phyloP scores from a whole-genome alignment of 768 basidiomycete species.

The Phylloporus sp. region DNA sequence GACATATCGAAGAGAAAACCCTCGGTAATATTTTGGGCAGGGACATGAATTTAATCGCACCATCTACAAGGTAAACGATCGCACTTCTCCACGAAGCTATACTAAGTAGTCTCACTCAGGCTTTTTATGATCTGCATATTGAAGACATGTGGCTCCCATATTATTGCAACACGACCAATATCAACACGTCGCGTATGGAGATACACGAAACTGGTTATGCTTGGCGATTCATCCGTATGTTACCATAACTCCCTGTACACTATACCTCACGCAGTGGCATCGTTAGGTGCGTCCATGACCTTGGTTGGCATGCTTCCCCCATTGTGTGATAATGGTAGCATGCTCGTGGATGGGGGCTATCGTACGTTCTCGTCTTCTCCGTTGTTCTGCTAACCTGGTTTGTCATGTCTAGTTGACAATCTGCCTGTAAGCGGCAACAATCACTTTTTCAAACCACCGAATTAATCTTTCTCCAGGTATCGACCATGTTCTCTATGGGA shows the following conservation, averaged over 20 bases:
- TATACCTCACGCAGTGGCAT: conserved; percentile 5
- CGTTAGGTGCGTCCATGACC: conserved; percentile 90
- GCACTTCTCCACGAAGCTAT: neutral
- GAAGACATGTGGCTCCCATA: conserved; percentile 99
- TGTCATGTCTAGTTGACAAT: conserved; percentile 63
- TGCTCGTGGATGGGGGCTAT: conserved; percentile 88
- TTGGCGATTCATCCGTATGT: conserved; percentile 85
- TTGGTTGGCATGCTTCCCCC: conserved; percentile 93
- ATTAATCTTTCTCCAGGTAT: conserved; percentile 51
- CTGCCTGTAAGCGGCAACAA: conserved; percentile 57
- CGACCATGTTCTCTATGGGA: conserved; percentile 89
- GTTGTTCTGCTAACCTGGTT: conserved; percentile 8
- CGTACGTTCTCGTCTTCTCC: conserved; percentile 42
- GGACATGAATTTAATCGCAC: conserved; percentile 93
- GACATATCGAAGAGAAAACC: neutral
- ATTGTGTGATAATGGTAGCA: conserved; percentile 87
- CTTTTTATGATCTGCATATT: conserved; percentile 91
- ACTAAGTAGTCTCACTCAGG: conserved; percentile 42
- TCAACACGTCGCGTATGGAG: conserved; percentile 94
- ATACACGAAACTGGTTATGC: conserved; percentile 98
- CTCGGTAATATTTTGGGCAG: conserved; percentile 36
- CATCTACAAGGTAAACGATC: conserved; percentile 70
- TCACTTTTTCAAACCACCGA: neutral
- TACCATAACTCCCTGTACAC: neutral
- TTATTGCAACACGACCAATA: conserved; percentile 98